Evolutionary conservation across 2,329 filamentous ascomycete species (phyloP), one percentile per base, ranked within the genome.

Genomic region (Pseudocercospora musae): DNA sequence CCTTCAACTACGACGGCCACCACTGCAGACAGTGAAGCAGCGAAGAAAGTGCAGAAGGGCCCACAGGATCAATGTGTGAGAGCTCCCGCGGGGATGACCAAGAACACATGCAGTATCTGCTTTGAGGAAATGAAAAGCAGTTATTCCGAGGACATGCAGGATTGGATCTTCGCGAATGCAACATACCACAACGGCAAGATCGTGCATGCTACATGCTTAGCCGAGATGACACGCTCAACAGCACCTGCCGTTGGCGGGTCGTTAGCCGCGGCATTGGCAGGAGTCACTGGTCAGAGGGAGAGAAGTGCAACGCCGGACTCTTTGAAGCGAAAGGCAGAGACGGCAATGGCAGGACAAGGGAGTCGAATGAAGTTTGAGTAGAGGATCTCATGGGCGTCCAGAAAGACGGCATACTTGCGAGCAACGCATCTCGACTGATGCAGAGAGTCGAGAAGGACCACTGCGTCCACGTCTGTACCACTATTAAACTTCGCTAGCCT

Each of bases 101-200:
- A 89, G 62, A 93, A 92, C 73, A 89, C 86, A 15, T 99, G 95
- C 72, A 92, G 92, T 1, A 96, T 99, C 69, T 98, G 95, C 75
- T 93, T 96, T 75, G 95, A 99, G 74, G 89, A 90, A 68, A 98
- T 99, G 71, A 90, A 96, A 78, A 92, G 90, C 68, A 89, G 90
- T 67, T 98, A 92, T 89, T 87, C 94, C 6, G 92, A 96, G 70
- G 92, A 96, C 66, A 90, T 90, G 18, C 92, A 98, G 76, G 94
- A 99, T 72, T 98, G 93, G 85, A 94, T 99, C 44, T 98, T 95
- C 91, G 89, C 92, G 76, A 94, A 99, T 76, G 91, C 94, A 0
- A 82, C 90, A 56, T 85, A 89, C 67, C 86, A 96, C 29, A 90
- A 90, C 37, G 86, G 84, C 60, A 87, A 91, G 66, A 89, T 95